These are phyloP conservation scores for Citrus cavaleriei DNA, from an alignment of 345 rosid species.

Conservation along the genomic window DNA sequence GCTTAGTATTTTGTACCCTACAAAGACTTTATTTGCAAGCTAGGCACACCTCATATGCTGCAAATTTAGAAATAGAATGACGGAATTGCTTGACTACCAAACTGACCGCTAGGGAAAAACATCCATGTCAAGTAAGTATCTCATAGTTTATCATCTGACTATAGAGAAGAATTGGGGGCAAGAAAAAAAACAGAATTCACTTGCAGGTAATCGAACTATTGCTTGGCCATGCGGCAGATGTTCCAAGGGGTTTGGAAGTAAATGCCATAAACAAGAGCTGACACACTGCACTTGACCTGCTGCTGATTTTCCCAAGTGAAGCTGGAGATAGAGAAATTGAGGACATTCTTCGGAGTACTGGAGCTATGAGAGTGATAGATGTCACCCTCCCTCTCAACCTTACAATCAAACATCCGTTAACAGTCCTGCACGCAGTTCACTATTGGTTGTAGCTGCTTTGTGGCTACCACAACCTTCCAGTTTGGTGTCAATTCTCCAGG, in stretches of 20 bases:
- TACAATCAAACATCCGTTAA: not conserved
- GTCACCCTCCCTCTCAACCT: not conserved
- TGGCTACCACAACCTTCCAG: conserved; percentile 55
- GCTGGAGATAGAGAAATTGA: conserved; percentile 55
- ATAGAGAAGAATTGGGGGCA: not conserved
- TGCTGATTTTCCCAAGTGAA: conserved; percentile 51
- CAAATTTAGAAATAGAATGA: not conserved
- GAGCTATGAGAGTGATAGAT: conserved; percentile 32
- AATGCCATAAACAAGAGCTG: conserved; percentile 39
- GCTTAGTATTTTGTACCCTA: not conserved
- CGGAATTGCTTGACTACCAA: not conserved
- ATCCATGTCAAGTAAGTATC: not conserved
- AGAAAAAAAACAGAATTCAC: not conserved
- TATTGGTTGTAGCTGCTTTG: conserved; percentile 46
- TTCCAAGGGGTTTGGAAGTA: conserved; percentile 25
- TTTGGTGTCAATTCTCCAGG: conserved; percentile 51
- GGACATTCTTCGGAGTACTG: conserved; percentile 34
- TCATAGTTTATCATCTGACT: not conserved
- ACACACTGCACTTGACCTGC: conserved; percentile 44
- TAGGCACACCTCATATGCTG: not conserved
- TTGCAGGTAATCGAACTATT: conserved; percentile 45
- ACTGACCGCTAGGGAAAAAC: not conserved
- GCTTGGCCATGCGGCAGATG: conserved; percentile 22
- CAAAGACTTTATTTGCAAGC: not conserved
- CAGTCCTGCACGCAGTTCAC: conserved; percentile 26